Percentiles rank a stretch among this genome's conserved stretches.
phyloP scores from a whole-genome alignment of 1,284 basidiomycete genomes.

The Chalciporus sp. region DNA sequence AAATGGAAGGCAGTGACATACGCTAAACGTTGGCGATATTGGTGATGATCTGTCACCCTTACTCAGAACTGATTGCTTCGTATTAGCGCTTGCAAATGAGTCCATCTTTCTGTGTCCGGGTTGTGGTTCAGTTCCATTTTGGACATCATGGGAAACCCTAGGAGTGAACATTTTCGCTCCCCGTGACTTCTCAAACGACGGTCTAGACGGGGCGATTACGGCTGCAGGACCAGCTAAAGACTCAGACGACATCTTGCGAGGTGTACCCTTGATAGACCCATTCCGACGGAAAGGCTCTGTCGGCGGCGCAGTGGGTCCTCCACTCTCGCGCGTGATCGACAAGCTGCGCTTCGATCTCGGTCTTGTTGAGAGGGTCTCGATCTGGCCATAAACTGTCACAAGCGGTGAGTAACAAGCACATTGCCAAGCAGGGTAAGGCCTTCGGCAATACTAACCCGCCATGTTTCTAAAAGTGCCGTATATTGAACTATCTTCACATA shows the following conservation, averaged over 20 bases:
- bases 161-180: constrained; percentile 59
- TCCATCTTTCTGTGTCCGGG: constrained; percentile 54
- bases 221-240: constrained; percentile 26
- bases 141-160: constrained; percentile 46
- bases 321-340: constrained; percentile 53
- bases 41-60: constrained; percentile 37
- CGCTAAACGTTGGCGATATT: constrained; percentile 38
- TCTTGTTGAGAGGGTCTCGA: constrained; percentile 65
- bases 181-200: constrained; percentile 62
- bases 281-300: constrained; percentile 26
- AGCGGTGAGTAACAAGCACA: background rate
- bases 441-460: constrained; percentile 59
- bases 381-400: constrained; percentile 69
- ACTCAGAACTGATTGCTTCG: constrained; percentile 40
- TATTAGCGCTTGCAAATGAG: constrained; percentile 53
- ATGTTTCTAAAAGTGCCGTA: constrained; percentile 85
- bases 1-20: constrained; percentile 20
- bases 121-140: constrained; percentile 39
- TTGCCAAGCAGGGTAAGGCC: background rate
- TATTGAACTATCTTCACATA: constrained; percentile 86
- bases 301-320: constrained; percentile 37
- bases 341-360: constrained; percentile 66
- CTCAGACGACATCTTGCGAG: constrained; percentile 35
- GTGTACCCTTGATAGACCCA: constrained; percentile 26
- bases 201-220: constrained; percentile 39